These are phyloP conservation scores for Geosmithia putterillii DNA, from an alignment of 2,329 filamentous ascomycete species.

Conservation along the genomic window DNA sequence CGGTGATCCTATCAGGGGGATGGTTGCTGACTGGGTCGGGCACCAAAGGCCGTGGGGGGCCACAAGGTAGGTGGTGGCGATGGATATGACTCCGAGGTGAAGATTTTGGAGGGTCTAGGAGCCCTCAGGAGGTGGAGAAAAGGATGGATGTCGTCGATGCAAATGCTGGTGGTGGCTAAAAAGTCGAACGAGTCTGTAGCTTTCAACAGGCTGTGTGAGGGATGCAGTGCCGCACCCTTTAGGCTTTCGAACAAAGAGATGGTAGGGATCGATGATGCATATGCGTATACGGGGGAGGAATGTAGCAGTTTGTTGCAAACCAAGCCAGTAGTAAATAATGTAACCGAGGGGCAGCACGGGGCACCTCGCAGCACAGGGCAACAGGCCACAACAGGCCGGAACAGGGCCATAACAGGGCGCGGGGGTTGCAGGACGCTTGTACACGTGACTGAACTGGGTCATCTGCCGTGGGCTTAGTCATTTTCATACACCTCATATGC, in stretches of 20 bases:
- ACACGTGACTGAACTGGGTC: not conserved
- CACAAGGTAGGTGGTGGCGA: not conserved
- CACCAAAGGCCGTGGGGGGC: not conserved
- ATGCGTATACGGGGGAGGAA: not conserved
- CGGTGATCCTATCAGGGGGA: not conserved
- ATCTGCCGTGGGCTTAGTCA: not conserved
- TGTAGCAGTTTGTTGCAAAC: not conserved
- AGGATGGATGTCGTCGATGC: not conserved
- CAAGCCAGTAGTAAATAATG: not conserved
- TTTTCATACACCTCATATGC: too few species aligned
- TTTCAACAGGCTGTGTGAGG: not conserved
- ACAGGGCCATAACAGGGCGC: too few species aligned
- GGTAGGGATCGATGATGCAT: not conserved
- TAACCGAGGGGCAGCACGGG: not conserved
- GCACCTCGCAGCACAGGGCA: too few species aligned
- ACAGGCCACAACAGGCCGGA: not conserved
- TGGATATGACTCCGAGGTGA: not conserved
- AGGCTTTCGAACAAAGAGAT: not conserved
- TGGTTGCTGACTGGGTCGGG: not conserved
- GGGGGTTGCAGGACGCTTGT: not conserved
- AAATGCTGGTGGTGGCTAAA: not conserved
- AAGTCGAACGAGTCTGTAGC: not conserved
- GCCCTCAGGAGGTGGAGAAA: not conserved
- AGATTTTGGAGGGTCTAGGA: not conserved
- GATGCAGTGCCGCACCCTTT: not conserved